These are phyloP conservation scores for Leishmania arabica DNA, from an alignment of 208 protist genomes.

Conservation along the genomic window DNA sequence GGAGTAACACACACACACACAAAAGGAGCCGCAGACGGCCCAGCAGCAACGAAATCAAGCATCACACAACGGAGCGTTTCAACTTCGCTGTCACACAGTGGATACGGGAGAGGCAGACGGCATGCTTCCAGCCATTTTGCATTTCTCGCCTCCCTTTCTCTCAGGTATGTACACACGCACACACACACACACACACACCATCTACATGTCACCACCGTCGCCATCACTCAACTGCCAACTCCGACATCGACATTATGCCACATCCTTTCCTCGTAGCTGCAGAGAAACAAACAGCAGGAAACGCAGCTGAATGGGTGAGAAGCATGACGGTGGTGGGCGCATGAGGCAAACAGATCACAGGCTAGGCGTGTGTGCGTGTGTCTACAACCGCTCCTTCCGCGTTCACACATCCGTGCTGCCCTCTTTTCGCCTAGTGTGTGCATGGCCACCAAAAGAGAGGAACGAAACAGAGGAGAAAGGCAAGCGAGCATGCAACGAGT, in stretches of 20 bases:
- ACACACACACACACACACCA: background rate
- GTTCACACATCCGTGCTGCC: no score
- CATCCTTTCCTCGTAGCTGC: slow-evolving; percentile 1
- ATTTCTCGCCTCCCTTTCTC: background rate
- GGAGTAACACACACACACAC: background rate
- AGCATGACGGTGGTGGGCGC: background rate
- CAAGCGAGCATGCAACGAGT: background rate
- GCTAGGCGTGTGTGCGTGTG: background rate
- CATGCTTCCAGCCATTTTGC: background rate
- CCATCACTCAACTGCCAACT: background rate
- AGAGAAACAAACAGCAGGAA: background rate
- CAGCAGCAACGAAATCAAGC: background rate
- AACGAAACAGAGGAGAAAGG: background rate
- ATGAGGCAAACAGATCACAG: background rate
- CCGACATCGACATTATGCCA: background rate
- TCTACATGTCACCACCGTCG: background rate
- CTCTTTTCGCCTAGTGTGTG: background rate
- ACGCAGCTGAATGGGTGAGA: background rate
- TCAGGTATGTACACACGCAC: background rate
- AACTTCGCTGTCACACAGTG: background rate
- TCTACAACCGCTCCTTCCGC: background rate
- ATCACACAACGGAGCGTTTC: background rate
- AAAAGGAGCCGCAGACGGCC: background rate
- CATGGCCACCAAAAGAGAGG: background rate
- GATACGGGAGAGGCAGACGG: background rate